Evolutionary conservation across 441 rosid genomes (phyloP).

Genomic region (Gossypium lobatum): DNA sequence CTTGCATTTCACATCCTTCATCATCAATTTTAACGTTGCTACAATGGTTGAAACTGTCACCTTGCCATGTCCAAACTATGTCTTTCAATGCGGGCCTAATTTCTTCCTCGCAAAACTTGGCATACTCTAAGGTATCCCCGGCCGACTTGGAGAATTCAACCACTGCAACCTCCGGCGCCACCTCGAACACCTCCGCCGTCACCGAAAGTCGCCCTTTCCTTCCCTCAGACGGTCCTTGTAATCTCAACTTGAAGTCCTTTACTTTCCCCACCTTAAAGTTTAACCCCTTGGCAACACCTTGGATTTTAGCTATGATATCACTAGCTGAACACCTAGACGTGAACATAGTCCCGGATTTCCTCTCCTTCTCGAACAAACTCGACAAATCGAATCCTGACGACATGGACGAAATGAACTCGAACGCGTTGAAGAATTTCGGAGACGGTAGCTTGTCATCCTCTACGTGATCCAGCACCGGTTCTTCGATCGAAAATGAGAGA

Average conservation of each 20-base stretch:
- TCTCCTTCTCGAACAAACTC: constrained; percentile 51
- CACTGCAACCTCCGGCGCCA: constrained; percentile 70
- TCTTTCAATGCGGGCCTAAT: constrained; percentile 78
- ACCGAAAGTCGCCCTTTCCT: constrained; percentile 64
- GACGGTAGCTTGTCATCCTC: constrained; percentile 31
- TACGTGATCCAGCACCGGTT: constrained; percentile 9
- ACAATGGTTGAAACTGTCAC: constrained; percentile 36
- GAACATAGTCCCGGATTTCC: constrained; percentile 49
- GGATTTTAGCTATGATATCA: constrained; percentile 46
- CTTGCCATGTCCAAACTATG: constrained; percentile 94
- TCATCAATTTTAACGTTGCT: constrained; percentile 2
- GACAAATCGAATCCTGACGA: constrained; percentile 79
- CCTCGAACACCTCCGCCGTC: constrained; percentile 85
- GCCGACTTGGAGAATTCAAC: constrained; percentile 70
- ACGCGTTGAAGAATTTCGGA: constrained; percentile 75
- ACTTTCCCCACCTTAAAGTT: constrained; percentile 39
- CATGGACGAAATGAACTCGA: constrained; percentile 80
- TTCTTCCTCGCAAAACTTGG: constrained; percentile 63
- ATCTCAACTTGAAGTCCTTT: constrained; percentile 53
- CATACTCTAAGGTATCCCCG: constrained; percentile 79
- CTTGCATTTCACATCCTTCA: not conserved
- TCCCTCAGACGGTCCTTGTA: constrained; percentile 60
- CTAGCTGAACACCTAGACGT: constrained; percentile 57
- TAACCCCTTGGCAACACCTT: constrained; percentile 44
- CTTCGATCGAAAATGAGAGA: constrained; percentile 23